Evolutionary conservation across 306 rosid species (phyloP).

Genomic region (Gastrolobium bilobum): DNA sequence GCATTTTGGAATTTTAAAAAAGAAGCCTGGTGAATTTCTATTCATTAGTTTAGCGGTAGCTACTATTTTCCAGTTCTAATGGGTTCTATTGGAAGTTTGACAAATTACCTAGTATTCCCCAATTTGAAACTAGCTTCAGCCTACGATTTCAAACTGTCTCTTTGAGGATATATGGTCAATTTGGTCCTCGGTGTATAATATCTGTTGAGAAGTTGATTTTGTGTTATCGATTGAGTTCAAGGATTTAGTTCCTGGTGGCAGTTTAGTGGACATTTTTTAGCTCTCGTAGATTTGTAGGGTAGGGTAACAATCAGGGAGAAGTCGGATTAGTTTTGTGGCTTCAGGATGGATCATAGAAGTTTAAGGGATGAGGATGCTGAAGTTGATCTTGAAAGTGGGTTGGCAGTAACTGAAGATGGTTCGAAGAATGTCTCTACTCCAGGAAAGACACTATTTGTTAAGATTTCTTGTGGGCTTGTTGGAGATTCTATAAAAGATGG

Average conservation of each 20-base stretch:
- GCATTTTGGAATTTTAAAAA: too few species aligned
- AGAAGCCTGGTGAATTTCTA: too few species aligned
- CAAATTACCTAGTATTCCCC: too few species aligned
- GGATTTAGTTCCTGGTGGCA: conserved; percentile 11
- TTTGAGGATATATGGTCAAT: too few species aligned
- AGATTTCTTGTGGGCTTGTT: conserved; percentile 61
- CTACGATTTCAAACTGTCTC: too few species aligned
- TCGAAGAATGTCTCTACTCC: conserved; percentile 50
- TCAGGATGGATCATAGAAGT: conserved; percentile 61
- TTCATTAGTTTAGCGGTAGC: too few species aligned
- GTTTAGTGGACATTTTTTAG: conserved; percentile 31
- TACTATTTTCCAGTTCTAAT: too few species aligned
- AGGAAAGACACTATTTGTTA: conserved; percentile 53
- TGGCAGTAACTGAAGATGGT: conserved; percentile 56
- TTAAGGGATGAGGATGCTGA: conserved; percentile 57
- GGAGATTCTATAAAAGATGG: conserved; percentile 58
- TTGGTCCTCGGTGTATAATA: conserved; percentile 11
- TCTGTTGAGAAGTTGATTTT: conserved; percentile 35
- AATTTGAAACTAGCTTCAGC: too few species aligned
- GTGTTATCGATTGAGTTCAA: conserved; percentile 48
- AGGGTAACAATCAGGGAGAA: conserved; percentile 23
- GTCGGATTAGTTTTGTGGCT: conserved; percentile 46
- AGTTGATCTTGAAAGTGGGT: conserved; percentile 80
- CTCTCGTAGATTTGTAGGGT: conserved; percentile 32
- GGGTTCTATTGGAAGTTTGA: too few species aligned